A percentile compares a stretch with the other conserved stretches of the same genome.
Evolutionary conservation across 179 eudicot genomes (phyloP).

Genomic region (Beta macrorhiza): DNA sequence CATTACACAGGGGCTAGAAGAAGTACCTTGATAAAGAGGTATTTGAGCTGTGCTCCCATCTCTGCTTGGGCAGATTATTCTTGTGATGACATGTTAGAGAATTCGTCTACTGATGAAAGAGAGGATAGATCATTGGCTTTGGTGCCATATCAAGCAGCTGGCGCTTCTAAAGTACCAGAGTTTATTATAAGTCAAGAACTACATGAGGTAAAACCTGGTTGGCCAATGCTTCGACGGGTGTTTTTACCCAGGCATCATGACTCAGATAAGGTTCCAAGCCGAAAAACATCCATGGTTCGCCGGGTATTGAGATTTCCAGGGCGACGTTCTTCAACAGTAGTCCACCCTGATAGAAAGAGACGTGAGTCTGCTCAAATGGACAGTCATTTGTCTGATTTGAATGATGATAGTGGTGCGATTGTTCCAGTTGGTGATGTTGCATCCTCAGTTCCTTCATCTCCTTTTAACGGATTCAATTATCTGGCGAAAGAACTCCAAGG

Average conservation of each 20-base stretch:
- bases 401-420: conserved; percentile 34
- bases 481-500: conserved; percentile 38
- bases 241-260: conserved; percentile 33
- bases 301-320: conserved; percentile 31
- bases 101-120: conserved; percentile 17
- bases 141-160: conserved; percentile 38
- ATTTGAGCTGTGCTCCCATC: conserved; percentile 40
- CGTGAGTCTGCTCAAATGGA: conserved; percentile 30
- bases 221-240: conserved; percentile 42
- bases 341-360: conserved; percentile 43
- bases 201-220: conserved; percentile 32
- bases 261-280: conserved; percentile 25
- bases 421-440: conserved; percentile 28
- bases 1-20: conserved; percentile 28
- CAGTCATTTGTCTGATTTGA: conserved; percentile 25
- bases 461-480: conserved; percentile 23
- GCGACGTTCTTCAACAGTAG: conserved; percentile 33
- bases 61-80: conserved; percentile 40
- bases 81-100: conserved; percentile 32
- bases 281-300: conserved; percentile 33
- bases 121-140: conserved; percentile 40
- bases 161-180: conserved; percentile 20
- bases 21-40: conserved; percentile 44
- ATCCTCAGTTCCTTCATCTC: conserved; percentile 30
- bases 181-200: conserved; percentile 25